Conservation (phyloP, 305 asterid species). For the Vinca major region DNA sequence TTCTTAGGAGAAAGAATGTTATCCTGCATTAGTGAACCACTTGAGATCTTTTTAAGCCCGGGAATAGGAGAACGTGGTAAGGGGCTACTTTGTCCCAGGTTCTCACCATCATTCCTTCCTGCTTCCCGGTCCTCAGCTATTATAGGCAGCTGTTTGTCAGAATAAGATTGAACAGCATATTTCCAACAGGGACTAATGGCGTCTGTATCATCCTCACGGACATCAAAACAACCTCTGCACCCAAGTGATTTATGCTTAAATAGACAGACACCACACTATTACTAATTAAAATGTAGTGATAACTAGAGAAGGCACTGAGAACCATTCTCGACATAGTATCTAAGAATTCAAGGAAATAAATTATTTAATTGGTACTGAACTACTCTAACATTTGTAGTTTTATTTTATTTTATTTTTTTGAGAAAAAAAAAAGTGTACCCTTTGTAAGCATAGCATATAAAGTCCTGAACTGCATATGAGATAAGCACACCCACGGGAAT, state of each 20-base stretch:
- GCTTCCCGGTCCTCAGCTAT: constrained; percentile 37
- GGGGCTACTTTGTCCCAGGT: constrained; percentile 39
- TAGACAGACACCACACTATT: not conserved
- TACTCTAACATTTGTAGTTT: not conserved
- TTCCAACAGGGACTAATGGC: constrained; percentile 56
- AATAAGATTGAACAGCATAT: constrained; percentile 27
- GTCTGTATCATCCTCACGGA: constrained; percentile 48
- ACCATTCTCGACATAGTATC: not conserved
- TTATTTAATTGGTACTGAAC: not conserved
- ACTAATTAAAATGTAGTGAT: not conserved
- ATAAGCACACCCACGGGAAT: not conserved
- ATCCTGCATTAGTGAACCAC: constrained; percentile 59
- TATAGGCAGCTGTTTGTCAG: constrained; percentile 28
- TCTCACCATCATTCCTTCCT: constrained; percentile 36
- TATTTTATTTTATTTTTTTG: not conserved
- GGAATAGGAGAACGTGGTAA: constrained; percentile 36
- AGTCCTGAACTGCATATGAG: not conserved
- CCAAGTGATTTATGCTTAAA: constrained; percentile 11
- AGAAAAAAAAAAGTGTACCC: no score
- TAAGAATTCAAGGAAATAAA: not conserved
- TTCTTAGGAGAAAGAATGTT: constrained; percentile 52
- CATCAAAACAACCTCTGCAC: constrained; percentile 75
- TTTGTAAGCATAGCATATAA: not conserved
- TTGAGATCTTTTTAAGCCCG: constrained; percentile 42
- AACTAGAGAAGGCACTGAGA: not conserved